A percentile compares a stretch with the other conserved stretches of the same genome.
Evolutionary conservation across 1,284 basidiomycete genomes (phyloP).

Genomic region (Heterobasidion irregulare): DNA sequence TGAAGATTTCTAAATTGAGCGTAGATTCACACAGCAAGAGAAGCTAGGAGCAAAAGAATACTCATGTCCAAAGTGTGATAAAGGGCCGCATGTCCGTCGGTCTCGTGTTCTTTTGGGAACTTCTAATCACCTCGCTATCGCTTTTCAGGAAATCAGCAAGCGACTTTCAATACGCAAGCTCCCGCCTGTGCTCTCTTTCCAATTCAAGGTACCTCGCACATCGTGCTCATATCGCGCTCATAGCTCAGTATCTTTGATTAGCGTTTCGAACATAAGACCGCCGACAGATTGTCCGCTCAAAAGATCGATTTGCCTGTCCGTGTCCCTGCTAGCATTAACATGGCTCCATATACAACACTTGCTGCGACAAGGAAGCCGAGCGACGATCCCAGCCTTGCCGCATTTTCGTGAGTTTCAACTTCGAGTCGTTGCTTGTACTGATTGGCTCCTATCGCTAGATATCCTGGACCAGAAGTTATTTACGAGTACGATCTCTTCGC

Average conservation of each 20-base stretch:
- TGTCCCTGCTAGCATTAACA: slow-evolving; percentile 81
- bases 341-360: slow-evolving; percentile 79
- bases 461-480: slow-evolving; percentile 55
- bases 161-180: slow-evolving; percentile 79
- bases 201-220: slow-evolving; percentile 71
- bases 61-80: slow-evolving; percentile 66
- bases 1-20: too few relatives aligned
- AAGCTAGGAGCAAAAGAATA: slow-evolving; percentile 68
- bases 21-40: slow-evolving; percentile 71
- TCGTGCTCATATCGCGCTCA: neutral
- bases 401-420: neutral
- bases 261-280: slow-evolving; percentile 88
- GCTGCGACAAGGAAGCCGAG: slow-evolving; percentile 28
- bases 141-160: slow-evolving; percentile 66
- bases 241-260: slow-evolving; percentile 20
- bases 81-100: slow-evolving; percentile 47
- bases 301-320: slow-evolving; percentile 85
- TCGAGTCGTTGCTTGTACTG: neutral
- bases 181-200: slow-evolving; percentile 89
- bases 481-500: slow-evolving; percentile 93
- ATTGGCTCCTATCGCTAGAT: slow-evolving; percentile 11
- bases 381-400: too few relatives aligned
- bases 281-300: slow-evolving; percentile 59
- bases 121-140: slow-evolving; percentile 5
- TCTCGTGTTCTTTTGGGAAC: neutral